Base-by-base conservation (phyloP, 805 yeast species). In the Candida quercuum region DNA sequence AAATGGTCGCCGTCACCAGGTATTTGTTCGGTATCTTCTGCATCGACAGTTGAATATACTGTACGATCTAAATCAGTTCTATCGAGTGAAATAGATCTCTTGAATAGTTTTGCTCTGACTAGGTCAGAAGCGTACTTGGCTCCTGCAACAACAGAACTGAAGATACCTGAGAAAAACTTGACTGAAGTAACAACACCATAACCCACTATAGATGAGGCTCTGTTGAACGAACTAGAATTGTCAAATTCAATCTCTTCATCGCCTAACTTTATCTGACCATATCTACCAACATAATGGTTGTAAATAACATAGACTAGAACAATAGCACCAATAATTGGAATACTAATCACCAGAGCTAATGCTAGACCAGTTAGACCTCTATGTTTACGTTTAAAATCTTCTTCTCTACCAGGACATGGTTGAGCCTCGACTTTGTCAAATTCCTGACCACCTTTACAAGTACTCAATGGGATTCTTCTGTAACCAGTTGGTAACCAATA, bases 401-500 rank as follows among this genome's bases (percentile, higher is more conserved):
- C 59, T 43, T 80, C 78, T 51, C 79, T 85, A 2, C 98, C 98
- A 5, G 98, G 97, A 59, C 99, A 93, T 7, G 97, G 75, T 38
- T 64, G 70, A 3, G 83, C 69, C 15, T 64, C 70, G 58, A 78
- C 74, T 27, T 72, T 68, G 53, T 86, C 97, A 36, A 86, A 71
- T 40, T 71, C 68, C 38, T 76, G 60, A 4, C 98, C 98, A 17
- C 87, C 94, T 31, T 65, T 71, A 65, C 99, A 93, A 0, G 96
- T 86, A 11, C 93, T 81, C 39, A 85, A 57, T 1, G 96, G 93
- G 20, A 89, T 73, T 50, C 77, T 78, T 57, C 99, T 76, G 60
- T 93, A 93, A 1, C 98, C 99, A 1, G 98, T 88, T 13, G 96
- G 87, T 47, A 81, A 81, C 69, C 79, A 86, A 57, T 77, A 89